Evolutionary conservation across 2,329 filamentous ascomycete species (phyloP).

Genomic region (Hymenoscyphus fructigenus): DNA sequence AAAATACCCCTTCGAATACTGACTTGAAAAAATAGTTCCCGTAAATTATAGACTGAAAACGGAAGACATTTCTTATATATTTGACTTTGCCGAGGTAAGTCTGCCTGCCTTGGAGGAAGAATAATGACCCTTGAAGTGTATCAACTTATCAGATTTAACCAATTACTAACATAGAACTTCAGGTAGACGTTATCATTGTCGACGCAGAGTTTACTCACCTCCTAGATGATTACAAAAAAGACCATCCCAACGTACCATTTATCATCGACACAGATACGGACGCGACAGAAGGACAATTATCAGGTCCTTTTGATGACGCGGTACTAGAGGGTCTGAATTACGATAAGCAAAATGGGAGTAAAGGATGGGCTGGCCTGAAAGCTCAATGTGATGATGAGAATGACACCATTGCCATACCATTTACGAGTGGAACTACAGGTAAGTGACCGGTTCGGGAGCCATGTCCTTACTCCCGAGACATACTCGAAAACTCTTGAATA

Average conservation of each 20-base stretch:
- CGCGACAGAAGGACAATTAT: constrained; percentile 67
- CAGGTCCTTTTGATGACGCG: constrained; percentile 79
- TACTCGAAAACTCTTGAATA: too few species aligned
- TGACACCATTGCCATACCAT: constrained; percentile 80
- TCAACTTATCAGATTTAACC: background rate
- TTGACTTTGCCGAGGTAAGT: constrained; percentile 68
- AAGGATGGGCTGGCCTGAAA: constrained; percentile 76
- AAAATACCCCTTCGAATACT: background rate
- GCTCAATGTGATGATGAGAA: constrained; percentile 71
- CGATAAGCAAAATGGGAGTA: constrained; percentile 63
- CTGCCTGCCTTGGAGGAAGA: background rate
- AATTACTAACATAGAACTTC: background rate
- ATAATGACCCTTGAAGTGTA: background rate
- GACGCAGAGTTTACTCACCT: constrained; percentile 77
- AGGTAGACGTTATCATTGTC: constrained; percentile 79
- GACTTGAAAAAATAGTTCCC: constrained; percentile 24
- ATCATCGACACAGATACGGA: constrained; percentile 84
- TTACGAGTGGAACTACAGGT: constrained; percentile 93
- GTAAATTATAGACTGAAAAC: constrained; percentile 75
- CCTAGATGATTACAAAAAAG: constrained; percentile 63
- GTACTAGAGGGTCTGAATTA: constrained; percentile 76
- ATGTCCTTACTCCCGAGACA: too few species aligned
- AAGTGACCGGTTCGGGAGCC: too few species aligned
- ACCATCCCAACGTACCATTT: constrained; percentile 63
- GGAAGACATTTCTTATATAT: constrained; percentile 88